A percentile compares a stretch with the other conserved stretches of the same genome.
Evolutionary conservation across 2,329 filamentous ascomycete species (phyloP).

Genomic region (Neurospora sp.): DNA sequence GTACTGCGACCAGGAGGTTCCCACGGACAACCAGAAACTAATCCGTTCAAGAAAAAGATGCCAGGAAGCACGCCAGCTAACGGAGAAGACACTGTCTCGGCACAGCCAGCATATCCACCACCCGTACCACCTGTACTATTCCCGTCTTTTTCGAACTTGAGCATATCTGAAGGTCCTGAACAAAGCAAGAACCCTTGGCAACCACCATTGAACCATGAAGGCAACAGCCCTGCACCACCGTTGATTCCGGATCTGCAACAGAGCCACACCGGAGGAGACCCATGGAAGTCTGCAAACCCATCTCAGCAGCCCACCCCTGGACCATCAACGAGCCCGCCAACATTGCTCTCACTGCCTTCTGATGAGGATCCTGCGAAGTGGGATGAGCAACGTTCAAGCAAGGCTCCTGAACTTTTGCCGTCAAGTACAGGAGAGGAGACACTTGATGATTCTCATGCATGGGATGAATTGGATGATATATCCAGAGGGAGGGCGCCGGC

Average conservation of each 20-base stretch:
- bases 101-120: conserved; percentile 1
- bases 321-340: conserved; percentile 22
- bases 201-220: conserved; percentile 23
- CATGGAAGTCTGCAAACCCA: conserved; percentile 25
- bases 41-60: conserved; percentile 44
- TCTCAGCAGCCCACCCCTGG: conserved; percentile 23
- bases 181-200: conserved; percentile 39
- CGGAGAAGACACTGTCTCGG: background rate
- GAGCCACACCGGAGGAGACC: conserved; percentile 23
- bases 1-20: conserved; percentile 22
- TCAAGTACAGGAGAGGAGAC: conserved; percentile 23
- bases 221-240: conserved; percentile 16
- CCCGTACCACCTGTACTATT: conserved; percentile 8
- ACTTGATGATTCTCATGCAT: conserved; percentile 34
- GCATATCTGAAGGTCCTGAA: conserved; percentile 19
- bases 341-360: conserved; percentile 27
- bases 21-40: conserved; percentile 29
- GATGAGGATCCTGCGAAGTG: conserved; percentile 31
- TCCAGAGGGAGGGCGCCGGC: conserved; percentile 33
- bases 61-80: conserved; percentile 5
- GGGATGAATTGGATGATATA: conserved; percentile 35
- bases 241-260: conserved; percentile 18
- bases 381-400: conserved; percentile 25
- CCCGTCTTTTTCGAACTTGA: conserved; percentile 30
- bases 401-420: conserved; percentile 15